phyloP scores from a whole-genome alignment of 1,139 yeast genomes.

The Kluyveromyces marxianus region DNA sequence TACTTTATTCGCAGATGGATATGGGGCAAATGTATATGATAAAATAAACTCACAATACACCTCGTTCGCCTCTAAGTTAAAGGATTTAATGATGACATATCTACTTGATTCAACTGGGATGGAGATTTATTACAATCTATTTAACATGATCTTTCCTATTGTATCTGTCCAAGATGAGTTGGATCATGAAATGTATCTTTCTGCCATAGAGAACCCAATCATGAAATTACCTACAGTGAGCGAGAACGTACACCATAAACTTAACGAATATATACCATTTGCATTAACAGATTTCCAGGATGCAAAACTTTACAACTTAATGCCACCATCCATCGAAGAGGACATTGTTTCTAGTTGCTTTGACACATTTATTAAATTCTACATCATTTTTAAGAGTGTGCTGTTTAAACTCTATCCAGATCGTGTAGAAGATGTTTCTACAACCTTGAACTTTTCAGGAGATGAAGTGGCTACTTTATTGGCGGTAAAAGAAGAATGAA shows the following conservation, averaged over 20 bases:
- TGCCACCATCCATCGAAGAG: slow-evolving; percentile 56
- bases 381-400: slow-evolving; percentile 43
- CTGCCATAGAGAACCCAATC: slow-evolving; percentile 55
- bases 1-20: slow-evolving; percentile 19
- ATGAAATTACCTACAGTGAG: slow-evolving; percentile 44
- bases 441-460: slow-evolving; percentile 32
- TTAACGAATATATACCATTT: slow-evolving; percentile 51
- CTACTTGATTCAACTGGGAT: slow-evolving; percentile 46
- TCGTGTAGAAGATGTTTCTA: slow-evolving; percentile 17
- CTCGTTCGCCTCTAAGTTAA: slow-evolving; percentile 28
- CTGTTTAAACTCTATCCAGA: slow-evolving; percentile 32
- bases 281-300: slow-evolving; percentile 58
- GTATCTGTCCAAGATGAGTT: slow-evolving; percentile 40
- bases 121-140: slow-evolving; percentile 49
- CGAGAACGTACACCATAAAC: slow-evolving; percentile 36
- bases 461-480: slow-evolving; percentile 56
- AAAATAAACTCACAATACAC: slow-evolving; percentile 33
- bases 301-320: slow-evolving; percentile 44
- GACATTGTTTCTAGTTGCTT: slow-evolving; percentile 46
- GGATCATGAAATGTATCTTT: slow-evolving; percentile 49
- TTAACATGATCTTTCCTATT: slow-evolving; percentile 65
- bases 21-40: slow-evolving; percentile 32
- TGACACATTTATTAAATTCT: slow-evolving; percentile 44
- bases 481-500: slow-evolving; percentile 42
- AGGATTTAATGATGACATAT: slow-evolving; percentile 36